Percentiles rank a stretch among this genome's conserved stretches.
Evolutionary conservation across 768 basidiomycete genomes (phyloP).

Genomic region (Russula sp.): DNA sequence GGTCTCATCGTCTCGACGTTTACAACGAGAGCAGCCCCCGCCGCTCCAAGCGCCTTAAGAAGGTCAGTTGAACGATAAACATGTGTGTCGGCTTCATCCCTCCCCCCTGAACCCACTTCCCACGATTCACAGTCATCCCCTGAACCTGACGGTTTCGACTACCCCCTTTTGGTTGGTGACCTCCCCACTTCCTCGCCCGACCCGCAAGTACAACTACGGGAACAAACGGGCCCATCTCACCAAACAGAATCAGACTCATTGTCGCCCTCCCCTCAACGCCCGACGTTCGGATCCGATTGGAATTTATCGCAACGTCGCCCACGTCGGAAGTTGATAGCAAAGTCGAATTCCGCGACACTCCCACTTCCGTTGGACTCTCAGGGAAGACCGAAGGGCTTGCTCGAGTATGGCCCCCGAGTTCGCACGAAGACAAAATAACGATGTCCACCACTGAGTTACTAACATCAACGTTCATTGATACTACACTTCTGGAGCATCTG

Average conservation of each 20-base stretch:
- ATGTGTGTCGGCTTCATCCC: neutral
- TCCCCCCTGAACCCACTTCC: neutral
- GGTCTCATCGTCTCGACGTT: conserved; percentile 9
- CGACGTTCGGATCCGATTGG: conserved; percentile 16
- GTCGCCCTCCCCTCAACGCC: neutral
- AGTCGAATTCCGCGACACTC: neutral
- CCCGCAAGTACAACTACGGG: neutral
- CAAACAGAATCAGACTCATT: neutral
- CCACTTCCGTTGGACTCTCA: conserved; percentile 10
- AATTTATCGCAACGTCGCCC: neutral
- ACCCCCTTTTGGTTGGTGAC: neutral
- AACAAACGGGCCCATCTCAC: neutral
- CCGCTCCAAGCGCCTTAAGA: neutral
- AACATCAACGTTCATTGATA: neutral
- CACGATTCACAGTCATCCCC: neutral
- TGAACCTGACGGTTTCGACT: neutral
- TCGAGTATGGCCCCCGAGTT: conserved; percentile 6
- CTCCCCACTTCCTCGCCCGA: neutral
- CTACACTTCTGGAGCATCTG: neutral
- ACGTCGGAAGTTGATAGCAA: neutral
- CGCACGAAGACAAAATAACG: conserved; percentile 4
- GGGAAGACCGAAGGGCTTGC: conserved; percentile 3
- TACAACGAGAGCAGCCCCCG: neutral
- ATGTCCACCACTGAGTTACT: neutral
- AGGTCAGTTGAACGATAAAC: neutral